Evolutionary conservation across 2,329 filamentous ascomycete genomes (phyloP), one percentile per base, ranked within the genome.

Genomic region (Diaporthe humulicola): DNA sequence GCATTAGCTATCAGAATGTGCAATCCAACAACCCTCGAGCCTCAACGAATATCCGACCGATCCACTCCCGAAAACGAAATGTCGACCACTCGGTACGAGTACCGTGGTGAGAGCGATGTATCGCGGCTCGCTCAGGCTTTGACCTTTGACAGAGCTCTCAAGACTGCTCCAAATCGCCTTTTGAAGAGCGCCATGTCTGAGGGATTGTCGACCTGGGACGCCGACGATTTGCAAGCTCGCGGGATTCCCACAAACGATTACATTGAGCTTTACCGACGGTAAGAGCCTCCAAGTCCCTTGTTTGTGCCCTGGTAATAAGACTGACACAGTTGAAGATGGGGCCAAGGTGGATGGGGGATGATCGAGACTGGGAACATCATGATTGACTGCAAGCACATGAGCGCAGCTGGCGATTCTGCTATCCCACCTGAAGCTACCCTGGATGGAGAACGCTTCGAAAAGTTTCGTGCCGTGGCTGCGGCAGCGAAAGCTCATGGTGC

Each of bases 151-250:
- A 89, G 89, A 81, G 88, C 88, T 42, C 86, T 87, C 73, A 87
- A 85, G 72, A 88, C 86, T 2, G 91, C 91, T 1, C 87, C 87
- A 45, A 93, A 93, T 80, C 86, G 91, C 25, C 90, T 93, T 78
- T 80, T 93, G 76, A 93, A 94, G 81, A 90, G 85, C 14, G 88
- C 92, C 48, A 93, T 93, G 91, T 90, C 89, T 1, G 92, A 94
- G 80, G 85, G 87, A 12, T 83, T 93, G 25, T 89, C 90, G 0
- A 90, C 88, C 7, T 94, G 90, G 90, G 86, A 89, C 74, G 84
- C 88, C 9, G 86, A 86, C 33, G 85, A 90, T 73, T 91, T 90
- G 0, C 91, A 92, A 57, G 85, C 85, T 4, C 87, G 92, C 56
- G 86, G 85, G 0, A 78, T 86, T 30, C 85, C 85, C 1, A 82